These are phyloP conservation scores for Cercospora nicotianae DNA, from an alignment of 2,329 filamentous ascomycete genomes.

Conservation along the genomic window DNA sequence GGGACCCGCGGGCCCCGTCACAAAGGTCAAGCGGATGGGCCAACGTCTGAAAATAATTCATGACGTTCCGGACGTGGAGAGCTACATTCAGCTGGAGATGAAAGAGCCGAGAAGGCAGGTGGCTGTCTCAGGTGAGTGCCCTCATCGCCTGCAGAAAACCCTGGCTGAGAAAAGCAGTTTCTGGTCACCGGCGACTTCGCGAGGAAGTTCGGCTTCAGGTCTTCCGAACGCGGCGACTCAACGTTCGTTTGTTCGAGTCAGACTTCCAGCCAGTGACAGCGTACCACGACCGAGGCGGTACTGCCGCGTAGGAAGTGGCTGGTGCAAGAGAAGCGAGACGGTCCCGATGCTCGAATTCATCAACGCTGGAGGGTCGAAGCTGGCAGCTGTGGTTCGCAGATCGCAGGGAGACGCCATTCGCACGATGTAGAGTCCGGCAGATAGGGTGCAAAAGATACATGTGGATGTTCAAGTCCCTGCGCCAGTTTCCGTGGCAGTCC, in stretches of 20 bases:
- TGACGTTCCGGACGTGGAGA: background rate
- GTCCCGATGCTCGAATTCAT: no score
- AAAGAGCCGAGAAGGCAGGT: background rate
- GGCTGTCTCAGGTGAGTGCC: background rate
- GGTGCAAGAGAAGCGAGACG: no score
- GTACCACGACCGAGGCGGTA: background rate
- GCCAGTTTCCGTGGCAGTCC: no score
- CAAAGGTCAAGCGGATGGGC: no score
- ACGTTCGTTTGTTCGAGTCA: conserved; percentile 1
- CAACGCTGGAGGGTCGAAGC: no score
- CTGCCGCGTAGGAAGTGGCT: no score
- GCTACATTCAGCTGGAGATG: conserved; percentile 5
- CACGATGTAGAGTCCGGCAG: no score
- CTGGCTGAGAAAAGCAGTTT: conserved; percentile 1
- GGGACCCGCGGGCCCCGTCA: background rate
- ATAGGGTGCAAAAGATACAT: no score
- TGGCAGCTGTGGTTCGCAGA: no score
- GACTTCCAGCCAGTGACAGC: conserved; percentile 1
- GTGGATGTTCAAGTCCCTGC: no score
- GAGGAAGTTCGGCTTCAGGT: background rate
- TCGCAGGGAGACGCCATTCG: no score
- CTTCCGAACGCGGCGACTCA: background rate
- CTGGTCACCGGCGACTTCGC: background rate
- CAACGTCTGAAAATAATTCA: background rate
- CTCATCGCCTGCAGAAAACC: background rate